Base-by-base conservation (phyloP, 805 yeast genomes). In the Wilhelminamyces savonicus region DNA sequence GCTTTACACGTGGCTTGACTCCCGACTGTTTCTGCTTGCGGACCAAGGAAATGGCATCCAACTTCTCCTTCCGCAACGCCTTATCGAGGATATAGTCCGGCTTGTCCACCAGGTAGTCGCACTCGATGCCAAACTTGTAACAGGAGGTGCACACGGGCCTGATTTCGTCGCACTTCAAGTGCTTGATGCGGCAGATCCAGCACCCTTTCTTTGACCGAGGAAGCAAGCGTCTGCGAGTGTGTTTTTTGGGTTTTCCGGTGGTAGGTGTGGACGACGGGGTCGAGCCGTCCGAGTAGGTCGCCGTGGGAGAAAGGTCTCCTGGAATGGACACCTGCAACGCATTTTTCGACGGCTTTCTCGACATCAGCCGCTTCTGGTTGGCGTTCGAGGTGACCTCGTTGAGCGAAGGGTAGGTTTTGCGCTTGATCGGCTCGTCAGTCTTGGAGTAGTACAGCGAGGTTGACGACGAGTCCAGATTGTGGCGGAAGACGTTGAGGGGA, bases 121-220 rank as follows among this genome's bases (percentile, higher is more conserved):
- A 64, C 14, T 43, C 46, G 19, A 64, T 54, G n/a, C 67, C 66
- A 41, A 59, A 62, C 28, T 58, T 58, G 10, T 35, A 28, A 42
- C 71, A 64, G 28, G 56, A 50, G 17, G 55, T 35, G 39, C 71
- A 64, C 5, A 38, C 32, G 0, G 71, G 71, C 32, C 56, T 51
- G 9, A 21, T 26, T 35, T 64, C 71, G 36, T 64, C 69, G 40
- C 71, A 64, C 37, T 64, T 64, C 33, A 64, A 50, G 38, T 64
- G 71, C 37, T 62, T 62, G 34, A 64, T 64, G 31, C 71, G 46
- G 36, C 71, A 64, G 31, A 64, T 60, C 71, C 71, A 64, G 36
- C 71, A 64, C 5, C 71, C 71, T 20, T 49, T 56, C 34, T 60
- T 60, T 3, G 67, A 59, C 26, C 70, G 44, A 2, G 67, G 68